Conservation (phyloP, 2,329 filamentous ascomycete species). For the Colletotrichum liriopes region DNA sequence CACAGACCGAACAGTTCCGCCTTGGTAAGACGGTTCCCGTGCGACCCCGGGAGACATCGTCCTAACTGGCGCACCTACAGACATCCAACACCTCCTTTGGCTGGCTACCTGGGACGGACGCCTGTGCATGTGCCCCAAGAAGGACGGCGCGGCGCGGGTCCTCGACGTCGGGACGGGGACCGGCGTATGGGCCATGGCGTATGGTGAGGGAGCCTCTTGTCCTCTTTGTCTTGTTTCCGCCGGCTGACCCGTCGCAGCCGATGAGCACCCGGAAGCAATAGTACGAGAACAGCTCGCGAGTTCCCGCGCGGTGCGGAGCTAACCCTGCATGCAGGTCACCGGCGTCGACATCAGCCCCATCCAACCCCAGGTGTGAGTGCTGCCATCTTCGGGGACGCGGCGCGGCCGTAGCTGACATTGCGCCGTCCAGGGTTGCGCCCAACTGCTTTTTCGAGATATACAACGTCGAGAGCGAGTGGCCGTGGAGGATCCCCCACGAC, state of each 20-base stretch:
- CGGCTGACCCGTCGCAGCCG: conserved; percentile 45
- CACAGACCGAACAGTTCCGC: conserved; percentile 49
- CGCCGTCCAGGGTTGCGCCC: conserved; percentile 53
- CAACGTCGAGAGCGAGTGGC: conserved; percentile 54
- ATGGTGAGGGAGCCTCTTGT: conserved; percentile 38
- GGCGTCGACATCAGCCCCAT: conserved; percentile 54
- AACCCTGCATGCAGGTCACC: conserved; percentile 39
- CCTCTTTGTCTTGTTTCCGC: not conserved
- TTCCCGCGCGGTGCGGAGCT: not conserved
- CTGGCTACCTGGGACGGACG: conserved; percentile 51
- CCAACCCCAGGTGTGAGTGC: conserved; percentile 51
- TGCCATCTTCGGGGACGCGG: conserved; percentile 46
- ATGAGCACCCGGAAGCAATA: conserved; percentile 51
- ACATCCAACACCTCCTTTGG: conserved; percentile 56
- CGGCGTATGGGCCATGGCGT: conserved; percentile 48
- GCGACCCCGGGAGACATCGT: not conserved
- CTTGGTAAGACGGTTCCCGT: not conserved
- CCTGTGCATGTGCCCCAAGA: conserved; percentile 49
- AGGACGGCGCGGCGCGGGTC: conserved; percentile 42
- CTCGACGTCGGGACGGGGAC: conserved; percentile 49
- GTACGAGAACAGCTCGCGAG: conserved; percentile 31
- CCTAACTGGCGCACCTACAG: conserved; percentile 23
- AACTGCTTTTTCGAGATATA: conserved; percentile 62
- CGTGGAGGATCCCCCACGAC: conserved; percentile 51
- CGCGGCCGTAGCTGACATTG: conserved; percentile 48